phyloP scores from a whole-genome alignment of 2,329 filamentous ascomycete genomes.

The Xylaria sp. region DNA sequence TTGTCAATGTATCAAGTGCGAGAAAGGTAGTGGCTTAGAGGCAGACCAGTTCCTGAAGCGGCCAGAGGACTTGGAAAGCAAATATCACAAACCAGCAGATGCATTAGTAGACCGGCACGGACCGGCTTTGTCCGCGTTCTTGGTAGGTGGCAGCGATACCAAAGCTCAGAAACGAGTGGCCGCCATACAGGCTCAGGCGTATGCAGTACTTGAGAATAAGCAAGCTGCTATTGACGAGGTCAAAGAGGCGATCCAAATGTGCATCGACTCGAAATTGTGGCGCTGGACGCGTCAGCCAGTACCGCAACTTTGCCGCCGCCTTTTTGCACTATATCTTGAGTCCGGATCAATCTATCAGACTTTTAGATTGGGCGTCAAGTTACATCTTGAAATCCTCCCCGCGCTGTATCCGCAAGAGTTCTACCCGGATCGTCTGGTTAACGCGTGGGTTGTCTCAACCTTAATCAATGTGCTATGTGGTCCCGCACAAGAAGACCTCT shows the following conservation, averaged over 20 bases:
- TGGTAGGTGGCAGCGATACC: slow-evolving; percentile 23
- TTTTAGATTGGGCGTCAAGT: slow-evolving; percentile 43
- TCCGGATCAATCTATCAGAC: slow-evolving; percentile 39
- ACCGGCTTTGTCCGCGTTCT: slow-evolving; percentile 29
- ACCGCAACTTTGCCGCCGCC: slow-evolving; percentile 40
- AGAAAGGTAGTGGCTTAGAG: slow-evolving; percentile 49
- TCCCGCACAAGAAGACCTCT: slow-evolving; percentile 35
- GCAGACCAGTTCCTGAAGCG: slow-evolving; percentile 53
- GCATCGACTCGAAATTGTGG: slow-evolving; percentile 44
- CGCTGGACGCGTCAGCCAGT: slow-evolving; percentile 43
- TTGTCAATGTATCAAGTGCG: slow-evolving; percentile 60
- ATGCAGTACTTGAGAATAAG: slow-evolving; percentile 34
- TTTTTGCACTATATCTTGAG: slow-evolving; percentile 40
- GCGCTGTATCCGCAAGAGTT: slow-evolving; percentile 40
- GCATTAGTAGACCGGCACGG: slow-evolving; percentile 34
- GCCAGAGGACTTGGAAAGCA: slow-evolving; percentile 36
- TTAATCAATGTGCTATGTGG: slow-evolving; percentile 43
- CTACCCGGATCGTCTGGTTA: slow-evolving; percentile 39
- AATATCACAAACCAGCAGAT: slow-evolving; percentile 39
- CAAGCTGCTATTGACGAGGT: slow-evolving; percentile 35
- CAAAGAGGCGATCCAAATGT: slow-evolving; percentile 40
- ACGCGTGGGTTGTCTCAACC: slow-evolving; percentile 41
- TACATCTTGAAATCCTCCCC: slow-evolving; percentile 43
- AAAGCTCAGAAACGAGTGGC: slow-evolving; percentile 39
- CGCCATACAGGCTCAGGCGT: slow-evolving; percentile 43